Evolutionary conservation across 2,329 filamentous ascomycete species (phyloP).

Genomic region (Xylariaceae sp.): DNA sequence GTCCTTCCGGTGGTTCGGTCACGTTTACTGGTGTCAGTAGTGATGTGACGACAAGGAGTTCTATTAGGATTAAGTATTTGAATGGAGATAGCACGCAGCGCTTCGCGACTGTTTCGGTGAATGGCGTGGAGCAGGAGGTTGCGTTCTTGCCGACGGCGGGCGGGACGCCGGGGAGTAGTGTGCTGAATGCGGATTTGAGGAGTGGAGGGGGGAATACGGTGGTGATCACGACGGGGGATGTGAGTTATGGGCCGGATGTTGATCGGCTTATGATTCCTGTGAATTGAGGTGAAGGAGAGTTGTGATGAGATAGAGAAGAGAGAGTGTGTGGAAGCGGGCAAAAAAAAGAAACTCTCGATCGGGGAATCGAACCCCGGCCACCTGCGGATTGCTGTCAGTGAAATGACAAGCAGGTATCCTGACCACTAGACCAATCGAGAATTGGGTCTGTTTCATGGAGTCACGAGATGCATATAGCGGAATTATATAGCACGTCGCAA

Average conservation of each 20-base stretch:
- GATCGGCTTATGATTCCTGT: conserved; percentile 50
- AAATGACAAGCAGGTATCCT: conserved; percentile 1
- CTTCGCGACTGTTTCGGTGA: conserved; percentile 51
- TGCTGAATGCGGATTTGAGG: conserved; percentile 45
- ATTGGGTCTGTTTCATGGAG: too few species aligned
- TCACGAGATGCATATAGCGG: too few species aligned
- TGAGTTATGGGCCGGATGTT: conserved; percentile 47
- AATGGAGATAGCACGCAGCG: conserved; percentile 52
- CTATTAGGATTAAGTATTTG: conserved; percentile 49
- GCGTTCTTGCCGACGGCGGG: conserved; percentile 50
- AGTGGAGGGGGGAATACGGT: too few species aligned
- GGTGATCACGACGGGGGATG: conserved; percentile 36
- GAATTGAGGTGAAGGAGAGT: conserved; percentile 4
- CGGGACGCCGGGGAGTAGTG: conserved; percentile 41
- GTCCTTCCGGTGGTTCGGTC: conserved; percentile 40
- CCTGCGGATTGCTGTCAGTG: conserved; percentile 19
- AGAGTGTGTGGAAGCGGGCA: too few species aligned
- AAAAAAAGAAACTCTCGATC: conserved; percentile 29
- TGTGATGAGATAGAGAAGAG: too few species aligned
- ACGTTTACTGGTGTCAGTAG: conserved; percentile 44
- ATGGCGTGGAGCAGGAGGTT: conserved; percentile 45
- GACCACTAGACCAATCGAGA: conserved; percentile 2
- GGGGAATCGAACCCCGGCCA: conserved; percentile 34
- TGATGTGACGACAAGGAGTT: conserved; percentile 41
- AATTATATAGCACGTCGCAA: too few species aligned